A percentile compares a stretch with the other conserved stretches of the same genome.
phyloP scores from a whole-genome alignment of 495 filamentous ascomycete species.

The Aspergillus wentii region DNA sequence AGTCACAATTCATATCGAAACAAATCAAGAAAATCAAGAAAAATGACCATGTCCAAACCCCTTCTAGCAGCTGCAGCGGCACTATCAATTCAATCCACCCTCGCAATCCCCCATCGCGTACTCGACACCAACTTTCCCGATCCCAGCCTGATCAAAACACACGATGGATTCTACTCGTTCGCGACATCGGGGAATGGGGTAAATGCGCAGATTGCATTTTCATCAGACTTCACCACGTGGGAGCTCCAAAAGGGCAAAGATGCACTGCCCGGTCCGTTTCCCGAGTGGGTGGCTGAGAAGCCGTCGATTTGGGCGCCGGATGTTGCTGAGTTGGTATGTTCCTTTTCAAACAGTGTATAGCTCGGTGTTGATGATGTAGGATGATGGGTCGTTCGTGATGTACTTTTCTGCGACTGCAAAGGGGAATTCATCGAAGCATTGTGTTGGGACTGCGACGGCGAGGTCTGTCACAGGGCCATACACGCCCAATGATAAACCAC shows the following conservation, averaged over 20 bases:
- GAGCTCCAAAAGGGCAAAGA: conserved; percentile 17
- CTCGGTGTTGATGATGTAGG: conserved; percentile 12
- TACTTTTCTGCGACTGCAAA: conserved; percentile 32
- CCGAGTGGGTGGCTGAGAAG: conserved; percentile 20
- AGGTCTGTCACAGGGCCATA: conserved; percentile 31
- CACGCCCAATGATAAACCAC: conserved; percentile 13
- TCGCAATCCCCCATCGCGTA: not conserved
- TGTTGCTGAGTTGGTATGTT: conserved; percentile 25
- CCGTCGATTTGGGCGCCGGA: conserved; percentile 47
- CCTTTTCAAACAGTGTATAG: not conserved
- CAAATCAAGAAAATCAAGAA: too few relatives aligned
- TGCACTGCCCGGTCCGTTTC: conserved; percentile 24
- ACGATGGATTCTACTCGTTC: conserved; percentile 28
- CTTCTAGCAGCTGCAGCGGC: conserved; percentile 1
- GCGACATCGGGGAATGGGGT: conserved; percentile 19
- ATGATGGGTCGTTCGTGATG: conserved; percentile 32
- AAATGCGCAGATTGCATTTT: conserved; percentile 18
- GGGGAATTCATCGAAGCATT: conserved; percentile 27
- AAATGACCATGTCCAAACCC: not conserved
- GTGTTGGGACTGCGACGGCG: conserved; percentile 39
- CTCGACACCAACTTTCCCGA: conserved; percentile 27
- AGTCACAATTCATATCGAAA: too few relatives aligned
- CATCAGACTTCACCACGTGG: conserved; percentile 26
- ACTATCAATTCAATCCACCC: conserved; percentile 13
- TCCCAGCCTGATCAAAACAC: conserved; percentile 22